Conservation (phyloP, 2,329 filamentous ascomycete species). For the Incumbomyces lentus region DNA sequence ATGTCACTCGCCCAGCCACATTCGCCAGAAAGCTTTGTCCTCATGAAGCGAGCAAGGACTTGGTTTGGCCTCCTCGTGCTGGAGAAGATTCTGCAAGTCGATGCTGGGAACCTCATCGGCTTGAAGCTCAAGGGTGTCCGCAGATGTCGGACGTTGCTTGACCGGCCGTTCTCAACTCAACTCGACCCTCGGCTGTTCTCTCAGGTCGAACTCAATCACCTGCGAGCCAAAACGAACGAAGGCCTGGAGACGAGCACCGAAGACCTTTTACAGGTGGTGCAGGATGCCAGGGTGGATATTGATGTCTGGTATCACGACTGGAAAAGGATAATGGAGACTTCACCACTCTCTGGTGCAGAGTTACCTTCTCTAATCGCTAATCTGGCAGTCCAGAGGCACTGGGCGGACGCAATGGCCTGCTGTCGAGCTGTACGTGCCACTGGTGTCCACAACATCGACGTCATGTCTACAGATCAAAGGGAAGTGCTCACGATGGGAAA, state of each 20-base stretch:
- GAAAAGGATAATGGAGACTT: constrained; percentile 22
- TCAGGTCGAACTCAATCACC: constrained; percentile 35
- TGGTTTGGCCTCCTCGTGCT: constrained; percentile 46
- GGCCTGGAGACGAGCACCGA: constrained; percentile 27
- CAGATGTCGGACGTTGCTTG: constrained; percentile 36
- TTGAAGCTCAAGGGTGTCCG: constrained; percentile 31
- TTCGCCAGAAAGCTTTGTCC: constrained; percentile 21
- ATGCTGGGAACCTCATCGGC: constrained; percentile 36
- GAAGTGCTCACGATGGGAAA: constrained; percentile 43
- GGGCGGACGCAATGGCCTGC: constrained; percentile 44
- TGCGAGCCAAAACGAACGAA: constrained; percentile 26
- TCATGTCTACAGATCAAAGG: constrained; percentile 40
- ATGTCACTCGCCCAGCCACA: neutral
- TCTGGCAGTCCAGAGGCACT: constrained; percentile 43
- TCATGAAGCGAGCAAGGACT: constrained; percentile 37
- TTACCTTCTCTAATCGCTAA: constrained; percentile 35
- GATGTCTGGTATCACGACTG: constrained; percentile 34
- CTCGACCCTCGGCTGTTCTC: constrained; percentile 44
- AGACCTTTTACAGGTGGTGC: constrained; percentile 32
- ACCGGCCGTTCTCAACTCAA: constrained; percentile 33
- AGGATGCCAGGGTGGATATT: constrained; percentile 38
- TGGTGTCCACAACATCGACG: constrained; percentile 41
- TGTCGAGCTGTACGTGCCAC: constrained; percentile 41
- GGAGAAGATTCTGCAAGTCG: constrained; percentile 41
- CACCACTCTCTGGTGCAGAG: constrained; percentile 23